phyloP scores from a whole-genome alignment of 2,329 filamentous ascomycete genomes.

The Metarhizium album region DNA sequence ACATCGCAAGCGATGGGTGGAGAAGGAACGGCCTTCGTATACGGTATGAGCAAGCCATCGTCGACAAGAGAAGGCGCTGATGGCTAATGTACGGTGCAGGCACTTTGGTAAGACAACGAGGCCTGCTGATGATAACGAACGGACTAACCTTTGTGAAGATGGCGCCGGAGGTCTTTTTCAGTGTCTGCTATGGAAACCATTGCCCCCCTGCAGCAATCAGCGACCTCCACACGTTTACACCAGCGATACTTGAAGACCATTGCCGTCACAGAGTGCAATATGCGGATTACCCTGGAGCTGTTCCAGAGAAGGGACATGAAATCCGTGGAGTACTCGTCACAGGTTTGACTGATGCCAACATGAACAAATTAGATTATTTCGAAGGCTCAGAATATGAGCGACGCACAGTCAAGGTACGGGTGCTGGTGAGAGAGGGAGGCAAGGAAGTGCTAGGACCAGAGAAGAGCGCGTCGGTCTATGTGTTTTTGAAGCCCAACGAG shows the following conservation, averaged over 20 bases:
- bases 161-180: conserved; percentile 78
- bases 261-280: conserved; percentile 56
- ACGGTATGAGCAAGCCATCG: conserved; percentile 30
- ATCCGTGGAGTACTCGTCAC: conserved; percentile 70
- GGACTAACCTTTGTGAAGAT: conserved; percentile 38
- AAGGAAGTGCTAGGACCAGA: conserved; percentile 30
- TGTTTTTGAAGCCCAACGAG: conserved; percentile 39
- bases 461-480: conserved; percentile 51
- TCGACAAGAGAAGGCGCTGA: not conserved
- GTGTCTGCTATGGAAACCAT: conserved; percentile 61
- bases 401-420: conserved; percentile 41
- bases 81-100: conserved; percentile 13
- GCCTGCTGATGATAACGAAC: not conserved
- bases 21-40: conserved; percentile 43
- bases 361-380: conserved; percentile 67
- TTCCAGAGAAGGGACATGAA: conserved; percentile 40
- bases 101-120: conserved; percentile 21
- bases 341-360: conserved; percentile 67
- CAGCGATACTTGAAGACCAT: conserved; percentile 65
- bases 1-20: conserved; percentile 24
- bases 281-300: conserved; percentile 75
- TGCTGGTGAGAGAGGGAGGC: conserved; percentile 31
- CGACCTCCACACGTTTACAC: conserved; percentile 52
- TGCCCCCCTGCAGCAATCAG: conserved; percentile 35
- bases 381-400: conserved; percentile 68